These are phyloP conservation scores for Kalanchoe fedtschenkoi DNA, from an alignment of 164 flowering plant species.

Conservation along the genomic window DNA sequence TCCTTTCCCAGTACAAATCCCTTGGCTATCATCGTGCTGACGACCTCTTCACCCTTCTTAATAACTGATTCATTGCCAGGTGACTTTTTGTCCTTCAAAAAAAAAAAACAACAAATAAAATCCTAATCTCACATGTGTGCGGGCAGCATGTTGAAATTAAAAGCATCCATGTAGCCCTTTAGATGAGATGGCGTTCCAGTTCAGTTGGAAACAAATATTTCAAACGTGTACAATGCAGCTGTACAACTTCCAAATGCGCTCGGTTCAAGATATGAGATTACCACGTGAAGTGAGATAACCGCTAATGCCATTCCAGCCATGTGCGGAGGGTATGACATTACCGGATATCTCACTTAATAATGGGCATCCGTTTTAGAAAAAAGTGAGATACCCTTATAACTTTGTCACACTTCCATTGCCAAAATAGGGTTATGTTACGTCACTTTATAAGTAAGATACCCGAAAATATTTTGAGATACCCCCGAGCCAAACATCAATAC, in stretches of 20 bases:
- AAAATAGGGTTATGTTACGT: too few relatives aligned
- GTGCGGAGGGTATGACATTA: too few relatives aligned
- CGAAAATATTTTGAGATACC: too few relatives aligned
- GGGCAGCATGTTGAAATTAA: background rate
- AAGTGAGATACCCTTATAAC: too few relatives aligned
- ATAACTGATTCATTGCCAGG: slow-evolving; percentile 24
- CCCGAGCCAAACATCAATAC: too few relatives aligned
- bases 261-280: too few relatives aligned
- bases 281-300: too few relatives aligned
- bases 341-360: too few relatives aligned
- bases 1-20: slow-evolving; percentile 79
- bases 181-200: background rate
- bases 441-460: too few relatives aligned
- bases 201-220: background rate
- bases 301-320: too few relatives aligned
- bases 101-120: background rate
- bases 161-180: background rate
- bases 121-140: background rate
- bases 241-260: background rate
- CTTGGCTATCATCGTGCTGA: slow-evolving; percentile 72
- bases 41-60: slow-evolving; percentile 62
- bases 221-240: background rate
- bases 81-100: slow-evolving; percentile 19
- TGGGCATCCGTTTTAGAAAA: too few relatives aligned
- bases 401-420: too few relatives aligned